These are phyloP conservation scores for Lagerstroemia speciosa DNA, from an alignment of 345 rosid species.

Conservation along the genomic window DNA sequence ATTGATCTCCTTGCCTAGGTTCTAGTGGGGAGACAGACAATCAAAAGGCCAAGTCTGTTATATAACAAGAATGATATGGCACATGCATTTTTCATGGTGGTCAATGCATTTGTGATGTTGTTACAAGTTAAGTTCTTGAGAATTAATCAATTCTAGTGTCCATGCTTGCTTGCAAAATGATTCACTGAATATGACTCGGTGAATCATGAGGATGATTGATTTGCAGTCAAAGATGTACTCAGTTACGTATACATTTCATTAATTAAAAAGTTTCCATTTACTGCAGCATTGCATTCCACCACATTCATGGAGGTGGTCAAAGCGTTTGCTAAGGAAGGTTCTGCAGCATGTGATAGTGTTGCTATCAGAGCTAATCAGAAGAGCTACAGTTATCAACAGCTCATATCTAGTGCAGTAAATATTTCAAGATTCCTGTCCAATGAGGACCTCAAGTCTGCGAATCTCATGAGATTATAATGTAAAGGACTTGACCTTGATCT, in stretches of 20 bases:
- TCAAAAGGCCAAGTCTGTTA: too few species aligned
- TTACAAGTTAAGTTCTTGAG: too few species aligned
- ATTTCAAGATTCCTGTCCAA: constrained; percentile 43
- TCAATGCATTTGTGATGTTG: too few species aligned
- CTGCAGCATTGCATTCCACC: constrained; percentile 35
- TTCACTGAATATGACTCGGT: neutral
- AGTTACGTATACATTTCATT: neutral
- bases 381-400: constrained; percentile 64
- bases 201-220: neutral
- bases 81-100: too few species aligned
- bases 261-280: neutral
- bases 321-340: constrained; percentile 46
- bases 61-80: too few species aligned
- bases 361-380: constrained; percentile 73
- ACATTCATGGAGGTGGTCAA: constrained; percentile 80
- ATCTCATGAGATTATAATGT: constrained; percentile 10
- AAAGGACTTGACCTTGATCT: neutral
- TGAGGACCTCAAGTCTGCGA: constrained; percentile 39
- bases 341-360: constrained; percentile 37
- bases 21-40: too few species aligned
- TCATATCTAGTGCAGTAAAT: constrained; percentile 50
- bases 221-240: too few species aligned
- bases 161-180: too few species aligned
- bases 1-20: too few species aligned
- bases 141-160: too few species aligned